Evolutionary conservation across 768 basidiomycete species (phyloP).

Genomic region (Pleurotus pulmonarius): DNA sequence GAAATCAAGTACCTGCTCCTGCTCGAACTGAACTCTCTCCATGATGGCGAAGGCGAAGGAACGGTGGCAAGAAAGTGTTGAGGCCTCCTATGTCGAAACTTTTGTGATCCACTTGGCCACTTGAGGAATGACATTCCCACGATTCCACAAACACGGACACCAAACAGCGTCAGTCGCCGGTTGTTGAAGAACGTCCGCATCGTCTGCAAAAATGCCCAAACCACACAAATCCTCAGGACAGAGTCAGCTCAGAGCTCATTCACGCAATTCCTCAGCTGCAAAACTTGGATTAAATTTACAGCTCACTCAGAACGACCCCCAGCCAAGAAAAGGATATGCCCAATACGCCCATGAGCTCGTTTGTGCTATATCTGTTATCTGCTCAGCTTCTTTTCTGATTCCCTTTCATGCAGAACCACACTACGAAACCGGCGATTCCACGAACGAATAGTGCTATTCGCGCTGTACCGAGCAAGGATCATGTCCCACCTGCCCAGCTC

Average conservation of each 20-base stretch:
- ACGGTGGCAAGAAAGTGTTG: too few relatives aligned
- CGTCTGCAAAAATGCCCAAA: conserved; percentile 44
- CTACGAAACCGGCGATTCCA: neutral
- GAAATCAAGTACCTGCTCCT: conserved; percentile 66
- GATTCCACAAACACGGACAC: conserved; percentile 8
- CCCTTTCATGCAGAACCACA: neutral
- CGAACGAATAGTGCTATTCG: conserved; percentile 5
- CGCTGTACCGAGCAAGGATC: neutral
- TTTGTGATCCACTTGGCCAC: too few relatives aligned
- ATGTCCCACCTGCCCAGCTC: conserved; percentile 13
- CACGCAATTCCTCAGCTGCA: conserved; percentile 59
- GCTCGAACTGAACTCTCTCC: conserved; percentile 93
- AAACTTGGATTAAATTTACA: conserved; percentile 60
- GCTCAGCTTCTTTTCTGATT: conserved; percentile 4
- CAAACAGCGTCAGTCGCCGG: conserved; percentile 1
- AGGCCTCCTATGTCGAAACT: too few relatives aligned
- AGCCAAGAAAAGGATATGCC: conserved; percentile 30
- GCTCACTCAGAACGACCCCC: conserved; percentile 62
- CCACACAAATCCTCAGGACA: conserved; percentile 41
- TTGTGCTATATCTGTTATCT: conserved; percentile 12
- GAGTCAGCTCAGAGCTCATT: conserved; percentile 54
- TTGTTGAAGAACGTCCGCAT: conserved; percentile 5
- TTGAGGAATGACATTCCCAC: too few relatives aligned
- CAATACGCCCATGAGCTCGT: conserved; percentile 40
- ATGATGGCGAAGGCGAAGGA: conserved; percentile 34